Evolutionary conservation across 306 rosid genomes (phyloP), one percentile per base, ranked within the genome.

Genomic region (Phaseolus lunatus): DNA sequence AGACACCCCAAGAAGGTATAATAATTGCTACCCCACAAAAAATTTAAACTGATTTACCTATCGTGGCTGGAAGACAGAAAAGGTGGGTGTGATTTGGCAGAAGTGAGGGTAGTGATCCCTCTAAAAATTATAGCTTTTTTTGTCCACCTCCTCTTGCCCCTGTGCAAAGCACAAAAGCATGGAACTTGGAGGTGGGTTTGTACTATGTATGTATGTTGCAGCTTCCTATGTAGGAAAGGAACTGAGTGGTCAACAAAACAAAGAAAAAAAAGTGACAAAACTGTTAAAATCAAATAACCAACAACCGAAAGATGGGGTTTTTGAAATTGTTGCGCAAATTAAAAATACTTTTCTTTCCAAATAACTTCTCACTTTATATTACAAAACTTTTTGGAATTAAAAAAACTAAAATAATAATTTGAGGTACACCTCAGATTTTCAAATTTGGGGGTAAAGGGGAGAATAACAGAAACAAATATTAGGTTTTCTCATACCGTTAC

Each of bases 161-260:
- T 53, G 76, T 31, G 72, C 22, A 70, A 10, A 79, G 49, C 63
- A 68, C 70, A 52, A 71, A 47, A 66, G 52, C 67, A 23, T 33
- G 71, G 57, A 35, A 7, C 23, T 47, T 54, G 76, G 33, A 31
- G 71, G 56, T 81, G 73, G 10, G 15, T 57, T 79, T 79, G 75
- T 72, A 73, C 77, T 67, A 35, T 57, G 63, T 24, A 39, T 39
- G 12, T 48, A 5, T 65, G 43, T 50, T 27, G 78, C 19, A 39
- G 61, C 82, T 84, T 69, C 81, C 44, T 53, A 9, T 49, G 57
- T 37, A 61, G 12, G 76, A 67, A 69, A 61, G 12, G 76, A 67
- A 69, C 3, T 69, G 45, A 62, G 65, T 16, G 72, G 84, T 81
- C 70, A 81, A 67, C 72, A 73, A 19, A 18, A 10, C 31, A 31